Evolutionary conservation across 805 yeast genomes (phyloP), one percentile per base, ranked within the genome.

Genomic region (Ogataea haglerorum): DNA sequence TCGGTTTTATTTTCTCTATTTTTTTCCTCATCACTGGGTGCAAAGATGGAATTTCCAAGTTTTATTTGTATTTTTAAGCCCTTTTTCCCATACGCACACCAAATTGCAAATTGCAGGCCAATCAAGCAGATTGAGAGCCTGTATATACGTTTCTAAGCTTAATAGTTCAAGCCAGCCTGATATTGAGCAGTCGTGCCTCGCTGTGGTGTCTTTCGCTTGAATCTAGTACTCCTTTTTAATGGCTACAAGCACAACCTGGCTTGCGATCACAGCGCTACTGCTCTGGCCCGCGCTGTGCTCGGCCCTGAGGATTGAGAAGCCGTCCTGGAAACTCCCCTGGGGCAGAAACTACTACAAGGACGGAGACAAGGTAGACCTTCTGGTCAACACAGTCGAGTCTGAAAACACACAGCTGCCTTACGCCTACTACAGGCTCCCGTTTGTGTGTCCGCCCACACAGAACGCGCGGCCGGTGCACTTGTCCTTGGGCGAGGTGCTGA

Each of bases 371-470:
- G 87, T 88, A 3, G 82, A 82, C 15, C 61, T 88, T 12, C 60
- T 79, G 17, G 89, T 85, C 18, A 87, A 88, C 62, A 83, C 86
- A 50, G 80, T 85, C 2, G 88, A 84, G 49, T 82, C 93, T 0
- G 87, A 84, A 52, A 64, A 73, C n/a, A 80, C 87, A 1, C 87
- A 83, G 53, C 67, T 84, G 8, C 95, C 95, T 2, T 85, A 70
- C 56, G 78, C 84, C 0, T 88, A 85, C 60, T 80, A 83, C 60
- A 85, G 81, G 42, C 67, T 89, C 36, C 87, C 86, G 2, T 88
- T 87, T 58, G 81, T 85, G 2, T 88, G 96, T 61, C 87, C 91
- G 0, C 78, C 85, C 8, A 65, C 74, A 2, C 56, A 55, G 2
- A 55, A 66, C 5, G 68, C 76, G n/a, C 75, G 76, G 43, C 81